Percentiles rank a stretch among this genome's conserved stretches.
Conservation (phyloP, 2,329 filamentous ascomycete species). For the Niveomyces coronatus region DNA sequence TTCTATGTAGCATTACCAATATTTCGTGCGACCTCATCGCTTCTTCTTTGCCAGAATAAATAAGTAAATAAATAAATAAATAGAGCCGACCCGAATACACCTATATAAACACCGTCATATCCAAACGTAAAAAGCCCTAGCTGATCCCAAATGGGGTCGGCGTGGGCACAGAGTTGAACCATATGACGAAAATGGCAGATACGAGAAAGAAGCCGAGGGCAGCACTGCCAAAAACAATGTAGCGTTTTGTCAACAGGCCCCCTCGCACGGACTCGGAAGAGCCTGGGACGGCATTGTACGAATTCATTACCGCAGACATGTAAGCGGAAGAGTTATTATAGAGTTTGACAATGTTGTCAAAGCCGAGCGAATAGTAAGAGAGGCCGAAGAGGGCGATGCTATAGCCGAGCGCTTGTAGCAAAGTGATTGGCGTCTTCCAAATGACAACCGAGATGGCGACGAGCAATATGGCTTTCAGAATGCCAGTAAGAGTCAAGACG, state of each 20-base stretch:
- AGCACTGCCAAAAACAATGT: constrained; percentile 15
- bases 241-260: constrained; percentile 10
- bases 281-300: constrained; percentile 12
- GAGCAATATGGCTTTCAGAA: constrained; percentile 80
- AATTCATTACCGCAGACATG: constrained; percentile 15
- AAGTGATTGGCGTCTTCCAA: constrained; percentile 62
- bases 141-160: not conserved
- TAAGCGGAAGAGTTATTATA: constrained; percentile 16
- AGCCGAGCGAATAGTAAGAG: constrained; percentile 37
- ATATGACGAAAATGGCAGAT: constrained; percentile 11
- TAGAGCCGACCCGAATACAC: too few species aligned
- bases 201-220: constrained; percentile 19
- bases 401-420: constrained; percentile 69
- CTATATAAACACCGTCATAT: too few species aligned
- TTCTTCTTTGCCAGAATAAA: too few species aligned
- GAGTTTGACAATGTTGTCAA: constrained; percentile 22
- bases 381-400: constrained; percentile 50
- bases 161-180: constrained; percentile 6
- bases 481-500: constrained; percentile 75
- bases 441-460: constrained; percentile 67
- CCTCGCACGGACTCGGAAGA: constrained; percentile 11
- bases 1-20: too few species aligned
- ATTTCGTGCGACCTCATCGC: too few species aligned
- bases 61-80: too few species aligned
- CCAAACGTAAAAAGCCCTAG: too few species aligned